Evolutionary conservation across 1,139 yeast genomes (phyloP).

Genomic region (Hansenula lynferdii): DNA sequence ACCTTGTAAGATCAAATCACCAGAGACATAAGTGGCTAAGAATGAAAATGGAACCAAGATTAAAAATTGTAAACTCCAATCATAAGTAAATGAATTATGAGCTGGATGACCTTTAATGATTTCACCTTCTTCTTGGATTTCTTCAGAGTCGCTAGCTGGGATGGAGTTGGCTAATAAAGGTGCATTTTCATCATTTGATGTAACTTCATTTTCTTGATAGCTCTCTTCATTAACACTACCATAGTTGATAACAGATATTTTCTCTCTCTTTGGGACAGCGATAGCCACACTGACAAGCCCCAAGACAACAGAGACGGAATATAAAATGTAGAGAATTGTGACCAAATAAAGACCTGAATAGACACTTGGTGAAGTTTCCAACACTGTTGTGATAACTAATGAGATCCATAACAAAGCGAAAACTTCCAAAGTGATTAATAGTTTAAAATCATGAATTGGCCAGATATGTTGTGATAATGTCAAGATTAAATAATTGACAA

Average conservation of each 20-base stretch:
- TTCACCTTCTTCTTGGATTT: constrained; percentile 4
- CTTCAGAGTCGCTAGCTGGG: constrained; percentile 7
- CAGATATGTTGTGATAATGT: constrained; percentile 45
- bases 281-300: constrained; percentile 38
- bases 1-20: constrained; percentile 56
- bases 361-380: constrained; percentile 38
- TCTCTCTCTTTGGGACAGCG: constrained; percentile 13
- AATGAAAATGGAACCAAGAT: constrained; percentile 62
- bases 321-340: constrained; percentile 45
- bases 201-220: constrained; percentile 3
- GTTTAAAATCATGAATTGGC: constrained; percentile 68
- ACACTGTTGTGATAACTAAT: constrained; percentile 45
- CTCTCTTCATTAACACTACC: constrained; percentile 14
- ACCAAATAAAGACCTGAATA: constrained; percentile 60
- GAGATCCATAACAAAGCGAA: constrained; percentile 53
- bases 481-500: constrained; percentile 52
- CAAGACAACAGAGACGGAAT: constrained; percentile 46
- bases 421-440: constrained; percentile 56
- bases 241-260: neutral
- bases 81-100: constrained; percentile 52
- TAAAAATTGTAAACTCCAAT: constrained; percentile 75
- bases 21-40: constrained; percentile 40
- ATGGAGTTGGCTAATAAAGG: constrained; percentile 22
- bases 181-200: constrained; percentile 18
- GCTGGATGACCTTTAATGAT: constrained; percentile 15